Evolutionary conservation across 2,329 filamentous ascomycete species (phyloP).

Genomic region (Chaetomiaceae sp.): DNA sequence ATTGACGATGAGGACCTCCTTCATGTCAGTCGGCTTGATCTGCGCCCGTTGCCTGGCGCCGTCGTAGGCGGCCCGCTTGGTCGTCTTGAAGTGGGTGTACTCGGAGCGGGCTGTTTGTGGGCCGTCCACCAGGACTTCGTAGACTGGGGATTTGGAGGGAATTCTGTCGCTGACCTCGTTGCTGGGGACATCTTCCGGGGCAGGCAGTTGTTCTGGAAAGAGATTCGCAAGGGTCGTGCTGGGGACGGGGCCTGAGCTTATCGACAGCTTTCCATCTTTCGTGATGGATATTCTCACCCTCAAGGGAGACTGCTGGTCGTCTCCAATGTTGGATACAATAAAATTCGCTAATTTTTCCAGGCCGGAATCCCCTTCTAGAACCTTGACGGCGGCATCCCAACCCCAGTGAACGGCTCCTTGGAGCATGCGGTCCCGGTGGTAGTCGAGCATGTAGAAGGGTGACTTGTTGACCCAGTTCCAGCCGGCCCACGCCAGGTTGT

Average conservation of each 20-base stretch:
- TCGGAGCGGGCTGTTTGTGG: slow-evolving; percentile 44
- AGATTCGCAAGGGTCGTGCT: slow-evolving; percentile 19
- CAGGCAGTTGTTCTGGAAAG: slow-evolving; percentile 43
- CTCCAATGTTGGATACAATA: slow-evolving; percentile 32
- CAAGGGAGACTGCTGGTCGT: slow-evolving; percentile 31
- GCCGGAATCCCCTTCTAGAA: slow-evolving; percentile 44
- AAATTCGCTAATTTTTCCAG: slow-evolving; percentile 40
- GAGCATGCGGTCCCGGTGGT: slow-evolving; percentile 75
- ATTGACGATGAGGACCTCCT: slow-evolving; percentile 75
- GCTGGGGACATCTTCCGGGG: slow-evolving; percentile 14
- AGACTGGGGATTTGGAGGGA: slow-evolving; percentile 31
- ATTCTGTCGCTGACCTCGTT: slow-evolving; percentile 11
- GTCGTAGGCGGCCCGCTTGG: slow-evolving; percentile 66
- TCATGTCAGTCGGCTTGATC: slow-evolving; percentile 47
- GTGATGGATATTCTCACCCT: slow-evolving; percentile 54
- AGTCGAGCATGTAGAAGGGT: slow-evolving; percentile 73
- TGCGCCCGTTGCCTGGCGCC: slow-evolving; percentile 58
- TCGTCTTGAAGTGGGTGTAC: slow-evolving; percentile 88
- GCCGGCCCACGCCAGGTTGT: slow-evolving; percentile 38
- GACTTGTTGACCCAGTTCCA: slow-evolving; percentile 53
- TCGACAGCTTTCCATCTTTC: slow-evolving; percentile 42
- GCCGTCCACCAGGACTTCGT: slow-evolving; percentile 43
- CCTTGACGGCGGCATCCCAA: slow-evolving; percentile 45
- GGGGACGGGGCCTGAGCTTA: slow-evolving; percentile 53
- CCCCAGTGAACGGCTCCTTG: slow-evolving; percentile 54